Evolutionary conservation across 129 eudicot species (phyloP).

Genomic region (Helianthus tuberosus): DNA sequence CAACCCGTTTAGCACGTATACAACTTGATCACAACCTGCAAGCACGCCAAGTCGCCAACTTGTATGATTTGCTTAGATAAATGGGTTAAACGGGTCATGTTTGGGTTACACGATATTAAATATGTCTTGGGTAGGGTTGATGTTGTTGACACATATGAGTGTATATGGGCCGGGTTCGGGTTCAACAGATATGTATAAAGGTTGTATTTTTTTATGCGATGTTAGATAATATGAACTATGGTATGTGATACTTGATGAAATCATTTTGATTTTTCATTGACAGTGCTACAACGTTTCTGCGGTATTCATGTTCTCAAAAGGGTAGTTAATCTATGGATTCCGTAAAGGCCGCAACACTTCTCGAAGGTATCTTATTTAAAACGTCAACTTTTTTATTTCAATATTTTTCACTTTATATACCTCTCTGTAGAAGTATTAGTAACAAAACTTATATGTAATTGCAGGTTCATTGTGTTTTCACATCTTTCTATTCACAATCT

Average conservation of each 20-base stretch:
- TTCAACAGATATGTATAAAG: not conserved
- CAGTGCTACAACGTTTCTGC: slow-evolving; percentile 32
- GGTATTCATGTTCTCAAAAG: slow-evolving; percentile 72
- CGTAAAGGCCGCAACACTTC: slow-evolving; percentile 47
- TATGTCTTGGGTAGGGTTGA: not conserved
- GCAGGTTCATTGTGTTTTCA: slow-evolving; percentile 65
- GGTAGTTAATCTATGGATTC: slow-evolving; percentile 68
- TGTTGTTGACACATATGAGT: not conserved
- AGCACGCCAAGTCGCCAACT: not conserved
- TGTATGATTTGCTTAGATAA: not conserved
- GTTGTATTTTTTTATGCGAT: not conserved
- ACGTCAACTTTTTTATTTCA: not conserved
- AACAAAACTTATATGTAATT: slow-evolving; percentile 23
- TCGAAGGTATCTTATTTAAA: slow-evolving; percentile 47
- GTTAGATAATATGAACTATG: not conserved
- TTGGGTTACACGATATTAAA: not conserved
- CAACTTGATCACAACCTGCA: not conserved
- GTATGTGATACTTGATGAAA: not conserved
- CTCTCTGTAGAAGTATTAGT: not conserved
- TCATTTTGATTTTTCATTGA: slow-evolving; percentile 18
- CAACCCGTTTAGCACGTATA: not conserved
- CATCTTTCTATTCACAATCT: slow-evolving; percentile 45
- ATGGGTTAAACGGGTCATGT: not conserved
- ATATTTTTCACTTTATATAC: not conserved
- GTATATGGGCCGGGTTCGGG: not conserved